These are phyloP conservation scores for Asterochloris erici DNA, from an alignment of 139 green algal genomes.

Conservation along the genomic window DNA sequence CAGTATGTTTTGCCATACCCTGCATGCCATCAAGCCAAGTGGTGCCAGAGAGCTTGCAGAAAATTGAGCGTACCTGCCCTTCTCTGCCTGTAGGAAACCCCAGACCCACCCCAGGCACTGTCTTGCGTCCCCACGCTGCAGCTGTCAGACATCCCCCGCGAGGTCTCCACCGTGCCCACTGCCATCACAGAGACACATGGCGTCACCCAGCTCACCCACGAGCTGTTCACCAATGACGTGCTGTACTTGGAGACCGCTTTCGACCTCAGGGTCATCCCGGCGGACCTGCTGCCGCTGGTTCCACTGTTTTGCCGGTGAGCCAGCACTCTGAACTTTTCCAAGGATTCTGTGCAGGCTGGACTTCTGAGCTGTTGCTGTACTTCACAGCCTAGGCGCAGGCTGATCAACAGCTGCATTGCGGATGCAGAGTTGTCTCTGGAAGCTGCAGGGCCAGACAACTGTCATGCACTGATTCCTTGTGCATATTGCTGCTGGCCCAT, in stretches of 20 bases:
- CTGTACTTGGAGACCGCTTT: slow-evolving; percentile 89
- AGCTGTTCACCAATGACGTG: slow-evolving; percentile 99
- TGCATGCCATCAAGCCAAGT: no score
- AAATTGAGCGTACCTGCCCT: not conserved
- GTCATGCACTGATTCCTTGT: no score
- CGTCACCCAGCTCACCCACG: slow-evolving; percentile 84
- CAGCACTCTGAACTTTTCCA: no score
- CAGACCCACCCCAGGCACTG: slow-evolving; percentile 86
- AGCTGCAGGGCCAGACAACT: no score
- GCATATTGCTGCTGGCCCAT: no score
- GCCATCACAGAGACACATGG: slow-evolving; percentile 37
- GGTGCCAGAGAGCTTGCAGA: not conserved
- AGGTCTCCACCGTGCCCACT: slow-evolving; percentile 78
- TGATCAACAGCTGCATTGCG: no score
- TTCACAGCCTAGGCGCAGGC: no score
- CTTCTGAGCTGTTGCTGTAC: no score
- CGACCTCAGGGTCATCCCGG: slow-evolving; percentile 67
- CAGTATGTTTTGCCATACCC: no score
- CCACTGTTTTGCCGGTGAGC: slow-evolving; percentile 91
- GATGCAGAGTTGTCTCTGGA: no score
- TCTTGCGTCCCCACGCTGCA: slow-evolving; percentile 82
- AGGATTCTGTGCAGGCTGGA: no score
- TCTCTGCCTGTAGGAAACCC: slow-evolving; percentile 83
- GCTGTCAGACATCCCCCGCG: slow-evolving; percentile 83
- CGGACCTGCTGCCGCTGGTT: slow-evolving; percentile 88